These are phyloP conservation scores for Peronospora farinosa DNA, from an alignment of 352 stramenopile genomes.

Conservation along the genomic window DNA sequence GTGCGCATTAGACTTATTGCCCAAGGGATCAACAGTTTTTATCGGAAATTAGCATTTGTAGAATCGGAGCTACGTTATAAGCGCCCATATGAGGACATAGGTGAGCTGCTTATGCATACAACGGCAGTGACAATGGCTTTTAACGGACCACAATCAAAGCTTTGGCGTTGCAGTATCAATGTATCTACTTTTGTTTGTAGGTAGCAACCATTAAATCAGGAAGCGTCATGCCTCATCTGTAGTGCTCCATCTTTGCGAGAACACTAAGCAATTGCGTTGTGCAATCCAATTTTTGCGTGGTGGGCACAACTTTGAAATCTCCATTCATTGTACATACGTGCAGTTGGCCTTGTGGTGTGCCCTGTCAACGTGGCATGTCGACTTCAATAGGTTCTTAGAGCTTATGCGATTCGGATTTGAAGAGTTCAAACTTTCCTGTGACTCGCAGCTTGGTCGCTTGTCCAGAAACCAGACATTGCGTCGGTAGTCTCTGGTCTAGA, in stretches of 20 bases:
- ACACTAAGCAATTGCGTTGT: constrained; percentile 19
- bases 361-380: constrained; percentile 9
- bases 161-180: not conserved
- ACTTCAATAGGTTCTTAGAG: constrained; percentile 8
- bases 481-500: constrained; percentile 8
- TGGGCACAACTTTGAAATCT: not conserved
- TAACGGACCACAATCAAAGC: constrained; percentile 4
- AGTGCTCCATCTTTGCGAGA: constrained; percentile 13
- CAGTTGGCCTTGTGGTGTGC: constrained; percentile 1
- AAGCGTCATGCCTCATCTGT: constrained; percentile 14
- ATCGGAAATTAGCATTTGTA: not conserved
- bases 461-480: constrained; percentile 2
- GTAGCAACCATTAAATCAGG: constrained; percentile 10
- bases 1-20: not conserved
- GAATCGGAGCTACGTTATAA: not conserved
- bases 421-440: not conserved
- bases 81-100: constrained; percentile 7
- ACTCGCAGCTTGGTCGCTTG: not conserved
- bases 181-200: not conserved
- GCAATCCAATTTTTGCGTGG: not conserved
- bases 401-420: constrained; percentile 4
- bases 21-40: not conserved
- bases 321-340: not conserved
- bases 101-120: not conserved
- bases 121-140: constrained; percentile 2